A percentile compares a stretch with the other conserved stretches of the same genome.
phyloP scores from a whole-genome alignment of 106 monocot species.

The Hemerocallis citrina region DNA sequence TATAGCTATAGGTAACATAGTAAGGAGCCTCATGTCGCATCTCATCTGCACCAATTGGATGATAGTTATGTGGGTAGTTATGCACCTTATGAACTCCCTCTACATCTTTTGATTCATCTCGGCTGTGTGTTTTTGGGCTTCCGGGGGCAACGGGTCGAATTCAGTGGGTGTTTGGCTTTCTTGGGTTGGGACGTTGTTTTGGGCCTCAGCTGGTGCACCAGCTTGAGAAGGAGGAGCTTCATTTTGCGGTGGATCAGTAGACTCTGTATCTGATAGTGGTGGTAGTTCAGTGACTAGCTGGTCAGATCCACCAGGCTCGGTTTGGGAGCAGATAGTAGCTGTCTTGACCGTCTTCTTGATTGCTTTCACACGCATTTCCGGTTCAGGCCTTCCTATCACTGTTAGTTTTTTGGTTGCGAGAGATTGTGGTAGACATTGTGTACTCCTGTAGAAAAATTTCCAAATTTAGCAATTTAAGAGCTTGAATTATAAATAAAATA shows the following conservation, averaged over 20 bases:
- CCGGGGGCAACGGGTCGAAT: neutral
- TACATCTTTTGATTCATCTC: conserved; percentile 1
- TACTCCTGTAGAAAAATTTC: conserved; percentile 33
- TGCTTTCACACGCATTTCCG: conserved; percentile 39
- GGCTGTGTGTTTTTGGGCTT: neutral
- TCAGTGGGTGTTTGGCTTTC: neutral
- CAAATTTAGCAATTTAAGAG: neutral
- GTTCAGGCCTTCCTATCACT: conserved; percentile 42
- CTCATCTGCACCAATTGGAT: conserved; percentile 3
- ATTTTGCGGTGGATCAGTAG: no score
- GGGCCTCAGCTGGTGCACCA: neutral
- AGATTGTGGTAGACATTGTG: conserved; percentile 28
- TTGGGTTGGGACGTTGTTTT: neutral
- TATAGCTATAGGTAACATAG: conserved; percentile 30
- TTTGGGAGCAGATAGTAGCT: conserved; percentile 37
- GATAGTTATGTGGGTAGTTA: conserved; percentile 30
- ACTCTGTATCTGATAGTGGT: conserved; percentile 1
- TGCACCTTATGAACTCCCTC: conserved; percentile 43
- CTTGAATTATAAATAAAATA: no score
- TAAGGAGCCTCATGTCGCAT: conserved; percentile 15
- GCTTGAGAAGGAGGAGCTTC: conserved; percentile 2
- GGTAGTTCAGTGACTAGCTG: no score
- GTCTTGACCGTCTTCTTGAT: conserved; percentile 55
- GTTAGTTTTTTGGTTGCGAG: conserved; percentile 46
- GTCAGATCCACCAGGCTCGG: conserved; percentile 5